phyloP scores from a whole-genome alignment of 2,329 filamentous ascomycete genomes.

The Didymellaceae sp. region DNA sequence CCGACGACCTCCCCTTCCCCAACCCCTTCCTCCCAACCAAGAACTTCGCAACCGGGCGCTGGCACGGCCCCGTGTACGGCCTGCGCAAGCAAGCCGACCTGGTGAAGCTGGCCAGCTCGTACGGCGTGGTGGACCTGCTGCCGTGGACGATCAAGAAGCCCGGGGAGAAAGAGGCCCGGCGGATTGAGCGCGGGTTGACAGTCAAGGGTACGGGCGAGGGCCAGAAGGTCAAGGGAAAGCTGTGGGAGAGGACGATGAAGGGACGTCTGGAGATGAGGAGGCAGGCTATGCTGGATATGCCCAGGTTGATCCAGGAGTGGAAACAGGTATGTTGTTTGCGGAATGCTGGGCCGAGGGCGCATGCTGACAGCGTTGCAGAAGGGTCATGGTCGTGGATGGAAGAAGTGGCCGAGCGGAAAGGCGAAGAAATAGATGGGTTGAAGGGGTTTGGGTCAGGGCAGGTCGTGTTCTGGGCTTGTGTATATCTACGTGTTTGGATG shows the following conservation, averaged over 20 bases:
- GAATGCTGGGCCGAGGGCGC: constrained; percentile 4
- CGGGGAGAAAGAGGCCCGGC: constrained; percentile 70
- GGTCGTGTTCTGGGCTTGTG: constrained; percentile 7
- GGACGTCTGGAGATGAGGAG: constrained; percentile 84
- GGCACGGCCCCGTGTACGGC: constrained; percentile 83
- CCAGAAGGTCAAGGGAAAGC: constrained; percentile 93
- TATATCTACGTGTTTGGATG: constrained; percentile 27
- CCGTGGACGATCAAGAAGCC: constrained; percentile 79
- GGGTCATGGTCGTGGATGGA: constrained; percentile 76
- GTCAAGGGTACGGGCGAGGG: constrained; percentile 94
- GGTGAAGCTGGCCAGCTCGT: constrained; percentile 79
- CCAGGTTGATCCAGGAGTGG: constrained; percentile 88
- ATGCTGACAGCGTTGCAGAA: constrained; percentile 57
- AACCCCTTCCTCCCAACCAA: constrained; percentile 86
- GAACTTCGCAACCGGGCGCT: constrained; percentile 78
- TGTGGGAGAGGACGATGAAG: constrained; percentile 86
- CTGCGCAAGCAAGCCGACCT: constrained; percentile 88
- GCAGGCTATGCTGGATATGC: constrained; percentile 95
- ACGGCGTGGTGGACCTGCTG: constrained; percentile 81
- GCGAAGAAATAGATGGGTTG: constrained; percentile 29
- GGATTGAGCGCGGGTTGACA: constrained; percentile 79
- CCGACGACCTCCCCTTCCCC: constrained; percentile 58
- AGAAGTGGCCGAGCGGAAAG: constrained; percentile 68
- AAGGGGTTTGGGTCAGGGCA: not conserved
- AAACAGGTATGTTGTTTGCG: constrained; percentile 71